These are phyloP conservation scores for Cercospora sesami DNA, from an alignment of 2,329 filamentous ascomycete species.

Conservation along the genomic window DNA sequence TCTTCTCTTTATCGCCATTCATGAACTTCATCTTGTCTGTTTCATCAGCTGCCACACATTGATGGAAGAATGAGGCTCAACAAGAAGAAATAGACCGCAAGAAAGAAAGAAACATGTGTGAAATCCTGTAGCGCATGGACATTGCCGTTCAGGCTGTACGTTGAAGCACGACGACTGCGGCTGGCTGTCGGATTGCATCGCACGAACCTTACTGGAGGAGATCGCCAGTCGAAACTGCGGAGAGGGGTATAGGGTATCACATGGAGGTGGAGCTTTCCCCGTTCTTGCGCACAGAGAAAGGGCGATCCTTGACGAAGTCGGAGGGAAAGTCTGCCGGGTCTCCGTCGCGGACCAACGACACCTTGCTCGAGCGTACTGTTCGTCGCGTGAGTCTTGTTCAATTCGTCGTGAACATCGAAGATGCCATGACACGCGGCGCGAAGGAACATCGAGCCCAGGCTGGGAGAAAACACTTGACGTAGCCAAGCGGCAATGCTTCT, in stretches of 20 bases:
- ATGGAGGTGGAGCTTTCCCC: not conserved
- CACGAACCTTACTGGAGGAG: not conserved
- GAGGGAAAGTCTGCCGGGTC: constrained; percentile 1
- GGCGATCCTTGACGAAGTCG: not conserved
- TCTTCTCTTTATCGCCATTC: constrained; percentile 17
- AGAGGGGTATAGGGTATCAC: constrained; percentile 4
- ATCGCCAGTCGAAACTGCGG: not conserved
- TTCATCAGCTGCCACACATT: not conserved
- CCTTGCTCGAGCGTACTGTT: not conserved
- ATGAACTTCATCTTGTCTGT: constrained; percentile 3
- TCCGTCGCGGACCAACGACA: not conserved
- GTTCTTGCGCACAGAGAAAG: not conserved
- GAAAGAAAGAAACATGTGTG: not conserved
- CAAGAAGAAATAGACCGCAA: not conserved
- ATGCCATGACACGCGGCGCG: not conserved
- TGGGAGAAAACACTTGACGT: not conserved
- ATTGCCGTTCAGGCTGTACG: not conserved
- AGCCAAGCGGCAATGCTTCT: constrained; percentile 6
- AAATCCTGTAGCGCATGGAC: not conserved
- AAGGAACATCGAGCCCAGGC: not conserved
- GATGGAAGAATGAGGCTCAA: not conserved
- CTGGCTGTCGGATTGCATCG: not conserved
- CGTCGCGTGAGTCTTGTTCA: not conserved
- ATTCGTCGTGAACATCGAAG: not conserved
- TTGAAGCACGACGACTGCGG: not conserved